Conservation (phyloP, 495 filamentous ascomycete species). For the Xylaria scruposa region DNA sequence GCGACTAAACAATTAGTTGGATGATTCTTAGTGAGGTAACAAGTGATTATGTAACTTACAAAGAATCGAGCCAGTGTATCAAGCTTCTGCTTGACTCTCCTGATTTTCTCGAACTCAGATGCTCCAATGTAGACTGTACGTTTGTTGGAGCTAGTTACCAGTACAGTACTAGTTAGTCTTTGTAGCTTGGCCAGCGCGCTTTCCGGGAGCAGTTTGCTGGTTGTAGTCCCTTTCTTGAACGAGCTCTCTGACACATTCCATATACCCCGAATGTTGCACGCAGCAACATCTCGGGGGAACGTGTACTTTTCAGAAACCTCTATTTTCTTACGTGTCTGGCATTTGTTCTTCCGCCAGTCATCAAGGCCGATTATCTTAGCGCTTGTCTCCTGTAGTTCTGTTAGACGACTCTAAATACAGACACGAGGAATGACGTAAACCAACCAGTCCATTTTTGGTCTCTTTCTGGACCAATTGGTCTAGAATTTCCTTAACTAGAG, state of each 20-base stretch:
- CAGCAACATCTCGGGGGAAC: slow-evolving; percentile 29
- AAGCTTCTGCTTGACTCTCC: slow-evolving; percentile 43
- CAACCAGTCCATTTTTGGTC: slow-evolving; percentile 34
- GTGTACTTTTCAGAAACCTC: slow-evolving; percentile 3
- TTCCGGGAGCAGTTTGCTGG: slow-evolving; percentile 31
- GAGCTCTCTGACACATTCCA: slow-evolving; percentile 32
- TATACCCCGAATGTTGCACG: not conserved
- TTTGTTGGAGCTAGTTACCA: slow-evolving; percentile 35
- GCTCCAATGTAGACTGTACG: slow-evolving; percentile 46
- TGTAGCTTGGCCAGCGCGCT: slow-evolving; percentile 32
- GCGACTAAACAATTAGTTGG: slow-evolving; percentile 3
- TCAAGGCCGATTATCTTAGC: not conserved
- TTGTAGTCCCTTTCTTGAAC: slow-evolving; percentile 7
- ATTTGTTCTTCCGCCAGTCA: not conserved
- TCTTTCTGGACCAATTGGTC: slow-evolving; percentile 33
- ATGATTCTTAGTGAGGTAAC: not conserved
- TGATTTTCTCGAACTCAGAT: slow-evolving; percentile 28
- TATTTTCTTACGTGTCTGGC: not conserved
- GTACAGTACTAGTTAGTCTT: slow-evolving; percentile 34
- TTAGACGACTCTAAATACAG: not conserved
- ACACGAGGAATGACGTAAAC: not conserved
- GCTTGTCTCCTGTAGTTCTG: not conserved
- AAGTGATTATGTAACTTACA: slow-evolving; percentile 35
- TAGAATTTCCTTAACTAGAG: slow-evolving; percentile 27
- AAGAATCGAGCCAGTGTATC: slow-evolving; percentile 41